These are phyloP conservation scores for Raddia guianensis DNA, from an alignment of 176 grass and related monocot species.

Conservation along the genomic window DNA sequence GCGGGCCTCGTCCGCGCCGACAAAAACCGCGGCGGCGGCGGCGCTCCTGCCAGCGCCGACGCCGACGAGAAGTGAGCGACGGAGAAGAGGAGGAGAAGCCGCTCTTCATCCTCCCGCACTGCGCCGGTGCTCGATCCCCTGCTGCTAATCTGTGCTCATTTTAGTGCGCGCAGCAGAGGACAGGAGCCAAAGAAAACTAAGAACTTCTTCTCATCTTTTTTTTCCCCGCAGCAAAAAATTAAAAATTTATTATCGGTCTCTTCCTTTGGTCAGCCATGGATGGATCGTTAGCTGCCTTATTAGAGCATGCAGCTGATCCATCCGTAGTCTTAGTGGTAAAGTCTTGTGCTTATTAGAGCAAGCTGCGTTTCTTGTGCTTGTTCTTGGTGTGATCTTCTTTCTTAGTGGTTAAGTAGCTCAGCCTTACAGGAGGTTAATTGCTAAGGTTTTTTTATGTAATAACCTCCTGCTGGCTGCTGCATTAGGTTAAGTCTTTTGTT, in stretches of 20 bases:
- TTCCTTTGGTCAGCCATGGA: background rate
- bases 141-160: slow-evolving; percentile 44
- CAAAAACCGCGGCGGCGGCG: slow-evolving; percentile 19
- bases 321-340: background rate
- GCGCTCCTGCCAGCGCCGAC: background rate
- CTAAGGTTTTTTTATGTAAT: slow-evolving; percentile 32
- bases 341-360: slow-evolving; percentile 37
- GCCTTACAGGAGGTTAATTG: slow-evolving; percentile 29
- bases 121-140: slow-evolving; percentile 17
- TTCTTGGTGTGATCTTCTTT: background rate
- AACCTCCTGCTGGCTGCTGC: slow-evolving; percentile 15
- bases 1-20: background rate
- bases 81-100: background rate
- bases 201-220: background rate
- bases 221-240: background rate
- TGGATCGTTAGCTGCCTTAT: slow-evolving; percentile 39
- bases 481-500: background rate
- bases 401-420: background rate
- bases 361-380: background rate
- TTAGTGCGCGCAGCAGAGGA: slow-evolving; percentile 41
- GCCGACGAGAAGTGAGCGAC: slow-evolving; percentile 25
- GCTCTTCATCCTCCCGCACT: background rate
- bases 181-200: background rate
- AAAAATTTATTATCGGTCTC: background rate
- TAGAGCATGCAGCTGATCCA: slow-evolving; percentile 36